Evolutionary conservation across 345 rosid genomes (phyloP), one percentile per base, ranked within the genome.

Genomic region (Hibiscus mutabilis): DNA sequence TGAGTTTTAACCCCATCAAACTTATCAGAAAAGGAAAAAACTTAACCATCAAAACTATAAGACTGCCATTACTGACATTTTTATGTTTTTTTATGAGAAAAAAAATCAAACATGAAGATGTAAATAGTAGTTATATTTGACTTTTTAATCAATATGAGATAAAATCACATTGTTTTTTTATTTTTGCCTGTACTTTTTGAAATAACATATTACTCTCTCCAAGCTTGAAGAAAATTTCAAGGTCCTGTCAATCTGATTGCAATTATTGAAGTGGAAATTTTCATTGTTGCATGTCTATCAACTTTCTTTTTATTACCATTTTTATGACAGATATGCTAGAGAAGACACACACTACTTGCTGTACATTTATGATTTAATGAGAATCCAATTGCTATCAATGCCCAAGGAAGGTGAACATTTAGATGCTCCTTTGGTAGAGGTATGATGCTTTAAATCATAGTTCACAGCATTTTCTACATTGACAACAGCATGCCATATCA

Each of bases 341-440:
- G 97, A 94, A 80, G 98, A 91, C 80, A 94, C 98, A 11, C 97
- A 94, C 83, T 94, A 90, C 80, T 82, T 90, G 76, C 78, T 94
- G 84, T 83, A 88, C 77, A 87, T 94, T 16, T 89, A 82, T 82
- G 97, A 94, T 78, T 5, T 80, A 67, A 91, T 94, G 98, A 87
- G 82, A 69, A 70, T 66, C 60, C 66, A 79, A 58, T 78, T 91
- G 81, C 69, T 72, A 35, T 72, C 80, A 56, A 62, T 78, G 81
- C 76, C 86, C 51, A 80, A 73, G 69, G 83, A 83, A 69, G 40
- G 66, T 64, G 92, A 79, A 75, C 79, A 77, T 56, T 75, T 78
- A 47, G 92, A 87, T 83, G 68, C 82, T 66, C 87, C 89, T 72
- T 73, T 94, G 62, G 60, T 83, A 62, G 96, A 91, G 95, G 97